These are phyloP conservation scores for Adansonia madagascariensis DNA, from an alignment of 441 rosid genomes.

Conservation along the genomic window DNA sequence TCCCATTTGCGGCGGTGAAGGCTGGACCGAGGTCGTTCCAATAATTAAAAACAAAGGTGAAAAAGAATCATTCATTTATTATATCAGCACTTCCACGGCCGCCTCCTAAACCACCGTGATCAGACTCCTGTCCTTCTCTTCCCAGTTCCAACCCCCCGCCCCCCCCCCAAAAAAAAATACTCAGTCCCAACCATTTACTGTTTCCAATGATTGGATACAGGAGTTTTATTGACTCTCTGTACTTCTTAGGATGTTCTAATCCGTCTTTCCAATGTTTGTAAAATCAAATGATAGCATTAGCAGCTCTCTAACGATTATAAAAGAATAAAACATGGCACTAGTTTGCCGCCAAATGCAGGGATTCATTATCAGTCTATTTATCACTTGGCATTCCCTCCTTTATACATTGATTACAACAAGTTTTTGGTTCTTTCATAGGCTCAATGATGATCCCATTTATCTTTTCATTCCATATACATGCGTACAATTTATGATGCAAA, in stretches of 20 bases:
- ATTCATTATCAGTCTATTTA: background rate
- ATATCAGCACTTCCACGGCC: background rate
- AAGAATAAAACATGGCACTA: background rate
- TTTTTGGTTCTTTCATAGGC: background rate
- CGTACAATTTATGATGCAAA: background rate
- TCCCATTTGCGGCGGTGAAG: background rate
- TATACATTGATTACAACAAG: too few species aligned
- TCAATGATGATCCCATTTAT: background rate
- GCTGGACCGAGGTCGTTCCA: background rate
- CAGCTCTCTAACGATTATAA: too few species aligned
- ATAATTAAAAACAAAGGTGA: background rate
- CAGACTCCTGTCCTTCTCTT: background rate
- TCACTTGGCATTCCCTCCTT: background rate
- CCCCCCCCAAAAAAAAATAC: background rate
- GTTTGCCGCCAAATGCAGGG: background rate
- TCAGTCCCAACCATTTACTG: background rate
- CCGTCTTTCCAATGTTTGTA: background rate
- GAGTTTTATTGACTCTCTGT: background rate
- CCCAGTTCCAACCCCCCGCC: too few species aligned
- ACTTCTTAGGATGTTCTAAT: background rate
- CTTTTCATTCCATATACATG: background rate
- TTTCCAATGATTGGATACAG: background rate
- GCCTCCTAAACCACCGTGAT: background rate
- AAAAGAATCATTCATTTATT: background rate
- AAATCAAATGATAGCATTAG: too few species aligned